A percentile compares a stretch with the other conserved stretches of the same genome.
These are phyloP conservation scores for Dictyostelium purpureum DNA, from an alignment of 78 protist species.

Conservation along the genomic window DNA sequence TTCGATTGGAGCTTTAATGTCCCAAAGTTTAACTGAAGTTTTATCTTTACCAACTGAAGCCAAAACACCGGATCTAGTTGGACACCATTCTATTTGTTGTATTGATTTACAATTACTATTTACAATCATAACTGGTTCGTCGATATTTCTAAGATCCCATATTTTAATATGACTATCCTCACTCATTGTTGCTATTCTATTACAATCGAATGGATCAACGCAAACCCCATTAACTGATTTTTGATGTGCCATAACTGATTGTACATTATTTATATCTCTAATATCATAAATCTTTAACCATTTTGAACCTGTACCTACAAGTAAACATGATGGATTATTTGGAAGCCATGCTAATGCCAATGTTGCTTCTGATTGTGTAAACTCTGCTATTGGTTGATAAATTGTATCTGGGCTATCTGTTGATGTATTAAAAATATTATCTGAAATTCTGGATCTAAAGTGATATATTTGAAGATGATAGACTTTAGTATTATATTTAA, in stretches of 20 bases:
- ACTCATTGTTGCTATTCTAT: slow-evolving; percentile 66
- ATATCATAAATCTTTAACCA: slow-evolving; percentile 78
- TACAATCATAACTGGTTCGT: slow-evolving; percentile 62
- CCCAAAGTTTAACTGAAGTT: slow-evolving; percentile 52
- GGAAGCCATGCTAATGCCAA: slow-evolving; percentile 75
- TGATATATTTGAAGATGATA: not conserved
- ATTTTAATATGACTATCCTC: slow-evolving; percentile 74
- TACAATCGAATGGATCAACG: slow-evolving; percentile 75
- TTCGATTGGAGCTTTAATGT: slow-evolving; percentile 58
- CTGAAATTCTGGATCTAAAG: slow-evolving; percentile 44
- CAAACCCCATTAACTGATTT: slow-evolving; percentile 64
- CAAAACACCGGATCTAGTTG: slow-evolving; percentile 75
- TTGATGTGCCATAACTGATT: slow-evolving; percentile 65
- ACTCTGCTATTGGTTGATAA: slow-evolving; percentile 70
- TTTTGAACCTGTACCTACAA: slow-evolving; percentile 68
- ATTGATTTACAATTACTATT: slow-evolving; percentile 67
- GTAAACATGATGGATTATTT: slow-evolving; percentile 49
- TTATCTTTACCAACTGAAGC: slow-evolving; percentile 72
- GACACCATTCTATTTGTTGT: slow-evolving; percentile 84
- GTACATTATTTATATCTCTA: slow-evolving; percentile 42
- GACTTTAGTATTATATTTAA: not conserved
- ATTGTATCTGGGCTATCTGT: slow-evolving; percentile 43
- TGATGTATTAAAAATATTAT: slow-evolving; percentile 60
- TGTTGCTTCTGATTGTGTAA: slow-evolving; percentile 77
- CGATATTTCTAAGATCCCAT: slow-evolving; percentile 79